Conservation (phyloP, 1,139 yeast species). For the Candida labiduridarum region DNA sequence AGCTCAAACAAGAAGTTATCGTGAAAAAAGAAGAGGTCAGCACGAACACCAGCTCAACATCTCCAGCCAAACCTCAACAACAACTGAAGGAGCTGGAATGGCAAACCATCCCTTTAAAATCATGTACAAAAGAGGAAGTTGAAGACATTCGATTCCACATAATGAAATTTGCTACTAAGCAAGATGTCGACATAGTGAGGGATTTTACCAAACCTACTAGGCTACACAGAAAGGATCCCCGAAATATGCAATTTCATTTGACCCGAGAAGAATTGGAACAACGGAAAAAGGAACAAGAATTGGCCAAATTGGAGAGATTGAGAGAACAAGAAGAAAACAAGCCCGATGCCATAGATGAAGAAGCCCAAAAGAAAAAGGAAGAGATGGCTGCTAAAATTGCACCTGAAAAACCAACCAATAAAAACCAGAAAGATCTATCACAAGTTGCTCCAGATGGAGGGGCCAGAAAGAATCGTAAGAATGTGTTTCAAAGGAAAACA, state of each 20-base stretch:
- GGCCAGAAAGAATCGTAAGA: slow-evolving; percentile 68
- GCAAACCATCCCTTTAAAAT: slow-evolving; percentile 72
- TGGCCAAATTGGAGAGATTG: slow-evolving; percentile 1
- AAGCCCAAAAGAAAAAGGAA: slow-evolving; percentile 21
- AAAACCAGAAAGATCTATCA: slow-evolving; percentile 52
- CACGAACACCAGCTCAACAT: neutral
- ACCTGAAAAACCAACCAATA: slow-evolving; percentile 14
- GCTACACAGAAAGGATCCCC: slow-evolving; percentile 89
- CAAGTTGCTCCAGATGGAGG: slow-evolving; percentile 95
- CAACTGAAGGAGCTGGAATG: slow-evolving; percentile 31
- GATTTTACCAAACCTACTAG: slow-evolving; percentile 83
- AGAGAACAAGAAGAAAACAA: slow-evolving; percentile 19
- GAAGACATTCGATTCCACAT: slow-evolving; percentile 79
- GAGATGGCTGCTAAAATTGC: slow-evolving; percentile 6
- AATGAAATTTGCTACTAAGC: slow-evolving; percentile 75
- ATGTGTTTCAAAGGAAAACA: slow-evolving; percentile 75
- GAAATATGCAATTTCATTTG: slow-evolving; percentile 82
- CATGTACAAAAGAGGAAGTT: slow-evolving; percentile 73
- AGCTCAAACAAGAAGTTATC: slow-evolving; percentile 28
- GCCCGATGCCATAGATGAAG: slow-evolving; percentile 21
- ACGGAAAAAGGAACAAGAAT: slow-evolving; percentile 47
- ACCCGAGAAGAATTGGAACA: slow-evolving; percentile 63
- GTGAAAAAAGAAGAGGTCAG: slow-evolving; percentile 25
- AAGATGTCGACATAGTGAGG: slow-evolving; percentile 67
- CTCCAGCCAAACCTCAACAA: slow-evolving; percentile 10